These are phyloP conservation scores for Nectriaceae sp. DNA, from an alignment of 2,329 filamentous ascomycete species.

Conservation along the genomic window DNA sequence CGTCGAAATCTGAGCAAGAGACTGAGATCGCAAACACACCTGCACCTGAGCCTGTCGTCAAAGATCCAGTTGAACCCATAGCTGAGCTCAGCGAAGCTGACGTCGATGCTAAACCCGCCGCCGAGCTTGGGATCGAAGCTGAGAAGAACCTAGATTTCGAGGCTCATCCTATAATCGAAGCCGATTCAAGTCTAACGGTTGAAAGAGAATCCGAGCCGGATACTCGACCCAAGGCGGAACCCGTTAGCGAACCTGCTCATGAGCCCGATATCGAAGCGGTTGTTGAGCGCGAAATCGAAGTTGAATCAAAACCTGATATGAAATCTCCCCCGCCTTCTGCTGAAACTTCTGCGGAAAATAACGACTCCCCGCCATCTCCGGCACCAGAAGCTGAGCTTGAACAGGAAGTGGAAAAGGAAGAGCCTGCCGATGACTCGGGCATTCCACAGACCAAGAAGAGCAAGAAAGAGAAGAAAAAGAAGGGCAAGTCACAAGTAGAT, in stretches of 20 bases:
- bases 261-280: slow-evolving; percentile 17
- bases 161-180: slow-evolving; percentile 18
- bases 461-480: slow-evolving; percentile 22
- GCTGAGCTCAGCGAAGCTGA: slow-evolving; percentile 17
- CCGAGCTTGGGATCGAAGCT: slow-evolving; percentile 13
- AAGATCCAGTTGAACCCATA: slow-evolving; percentile 14
- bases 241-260: too few species aligned
- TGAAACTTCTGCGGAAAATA: slow-evolving; percentile 3
- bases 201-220: slow-evolving; percentile 6
- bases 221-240: too few species aligned
- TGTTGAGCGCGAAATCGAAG: slow-evolving; percentile 10
- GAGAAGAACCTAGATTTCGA: slow-evolving; percentile 17
- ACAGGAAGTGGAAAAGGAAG: slow-evolving; percentile 5
- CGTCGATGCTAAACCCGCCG: slow-evolving; percentile 8
- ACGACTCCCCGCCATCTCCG: neutral
- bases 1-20: slow-evolving; percentile 24
- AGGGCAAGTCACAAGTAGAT: slow-evolving; percentile 5
- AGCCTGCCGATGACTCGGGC: slow-evolving; percentile 4
- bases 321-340: neutral
- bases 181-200: slow-evolving; percentile 12
- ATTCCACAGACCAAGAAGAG: slow-evolving; percentile 18
- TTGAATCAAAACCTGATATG: slow-evolving; percentile 1
- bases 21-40: slow-evolving; percentile 21
- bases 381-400: neutral
- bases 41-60: slow-evolving; percentile 13